phyloP scores from a whole-genome alignment of 2,329 filamentous ascomycete genomes.

The Didymella glomerata region DNA sequence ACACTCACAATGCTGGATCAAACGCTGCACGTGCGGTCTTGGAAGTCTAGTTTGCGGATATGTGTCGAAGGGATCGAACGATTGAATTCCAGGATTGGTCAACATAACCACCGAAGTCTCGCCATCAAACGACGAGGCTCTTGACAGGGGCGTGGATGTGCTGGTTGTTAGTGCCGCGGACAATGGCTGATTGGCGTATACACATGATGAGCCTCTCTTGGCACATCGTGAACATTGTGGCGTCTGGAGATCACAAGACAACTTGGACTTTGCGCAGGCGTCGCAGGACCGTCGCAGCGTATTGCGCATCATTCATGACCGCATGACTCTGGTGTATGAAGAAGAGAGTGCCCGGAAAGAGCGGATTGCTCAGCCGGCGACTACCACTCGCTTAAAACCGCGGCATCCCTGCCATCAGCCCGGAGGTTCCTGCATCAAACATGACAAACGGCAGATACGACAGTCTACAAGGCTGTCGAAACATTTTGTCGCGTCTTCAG shows the following conservation, averaged over 20 bases:
- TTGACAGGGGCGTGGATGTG: slow-evolving; percentile 26
- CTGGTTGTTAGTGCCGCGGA: slow-evolving; percentile 27
- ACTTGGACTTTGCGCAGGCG: slow-evolving; percentile 65
- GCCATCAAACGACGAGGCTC: slow-evolving; percentile 2
- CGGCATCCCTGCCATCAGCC: slow-evolving; percentile 12
- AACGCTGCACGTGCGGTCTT: slow-evolving; percentile 60
- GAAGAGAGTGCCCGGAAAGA: slow-evolving; percentile 5
- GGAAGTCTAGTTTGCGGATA: slow-evolving; percentile 64
- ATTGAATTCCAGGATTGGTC: slow-evolving; percentile 39
- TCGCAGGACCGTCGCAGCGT: slow-evolving; percentile 67
- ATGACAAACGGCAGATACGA: background rate
- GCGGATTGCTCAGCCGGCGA: slow-evolving; percentile 16
- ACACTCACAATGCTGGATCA: slow-evolving; percentile 65
- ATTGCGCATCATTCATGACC: slow-evolving; percentile 56
- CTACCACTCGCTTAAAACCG: slow-evolving; percentile 17
- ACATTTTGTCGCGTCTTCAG: background rate
- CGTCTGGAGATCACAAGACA: slow-evolving; percentile 63
- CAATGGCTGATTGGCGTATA: slow-evolving; percentile 64
- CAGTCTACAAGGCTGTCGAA: background rate
- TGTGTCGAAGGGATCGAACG: slow-evolving; percentile 65
- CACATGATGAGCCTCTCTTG: slow-evolving; percentile 58
- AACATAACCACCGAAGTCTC: slow-evolving; percentile 23
- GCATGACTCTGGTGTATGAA: slow-evolving; percentile 17
- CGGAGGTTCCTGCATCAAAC: background rate
- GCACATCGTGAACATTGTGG: slow-evolving; percentile 65